These are phyloP conservation scores for Ceriops zippeliana DNA, from an alignment of 345 rosid species.

Conservation along the genomic window DNA sequence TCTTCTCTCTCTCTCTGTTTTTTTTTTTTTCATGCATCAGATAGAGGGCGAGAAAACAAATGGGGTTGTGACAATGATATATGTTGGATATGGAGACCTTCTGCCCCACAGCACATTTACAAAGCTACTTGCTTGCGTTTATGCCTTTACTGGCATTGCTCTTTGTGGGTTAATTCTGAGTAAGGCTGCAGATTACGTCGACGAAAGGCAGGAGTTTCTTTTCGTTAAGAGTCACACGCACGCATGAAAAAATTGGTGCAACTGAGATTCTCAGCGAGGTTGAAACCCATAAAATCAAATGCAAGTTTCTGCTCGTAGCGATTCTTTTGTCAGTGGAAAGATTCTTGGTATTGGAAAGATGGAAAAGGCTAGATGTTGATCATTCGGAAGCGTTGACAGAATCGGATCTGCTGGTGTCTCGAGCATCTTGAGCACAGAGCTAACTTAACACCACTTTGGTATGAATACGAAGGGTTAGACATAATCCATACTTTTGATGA, in stretches of 20 bases:
- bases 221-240: slow-evolving; percentile 38
- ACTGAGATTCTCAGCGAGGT: slow-evolving; percentile 34
- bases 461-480: neutral
- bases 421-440: neutral
- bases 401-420: slow-evolving; percentile 21
- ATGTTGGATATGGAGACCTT: slow-evolving; percentile 59
- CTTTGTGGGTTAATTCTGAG: slow-evolving; percentile 42
- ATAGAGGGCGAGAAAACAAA: too few relatives aligned
- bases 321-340: slow-evolving; percentile 19
- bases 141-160: slow-evolving; percentile 49
- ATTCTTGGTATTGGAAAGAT: too few relatives aligned
- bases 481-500: neutral
- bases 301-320: slow-evolving; percentile 28
- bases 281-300: slow-evolving; percentile 32
- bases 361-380: neutral
- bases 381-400: slow-evolving; percentile 45
- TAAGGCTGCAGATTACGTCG: slow-evolving; percentile 52
- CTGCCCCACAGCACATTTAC: slow-evolving; percentile 38
- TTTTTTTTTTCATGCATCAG: too few relatives aligned
- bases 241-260: slow-evolving; percentile 22
- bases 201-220: slow-evolving; percentile 44
- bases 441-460: too few relatives aligned
- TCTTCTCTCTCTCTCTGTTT: too few relatives aligned
- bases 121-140: slow-evolving; percentile 42
- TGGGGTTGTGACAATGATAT: slow-evolving; percentile 5